These are phyloP conservation scores for Exophiala sp. DNA, from an alignment of 2,329 filamentous ascomycete species.

Conservation along the genomic window DNA sequence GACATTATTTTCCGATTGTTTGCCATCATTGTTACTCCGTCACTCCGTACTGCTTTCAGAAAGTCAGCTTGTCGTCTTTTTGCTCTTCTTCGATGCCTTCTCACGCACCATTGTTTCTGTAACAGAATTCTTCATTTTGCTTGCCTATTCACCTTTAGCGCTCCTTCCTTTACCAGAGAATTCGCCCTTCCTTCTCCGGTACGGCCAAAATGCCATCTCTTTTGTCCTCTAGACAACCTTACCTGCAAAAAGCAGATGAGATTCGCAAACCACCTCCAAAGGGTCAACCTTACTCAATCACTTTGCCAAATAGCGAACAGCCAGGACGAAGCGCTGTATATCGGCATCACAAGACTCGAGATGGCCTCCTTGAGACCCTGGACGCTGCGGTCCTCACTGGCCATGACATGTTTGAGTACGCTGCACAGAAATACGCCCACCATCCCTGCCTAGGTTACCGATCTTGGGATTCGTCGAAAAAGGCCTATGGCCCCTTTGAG, in stretches of 20 bases:
- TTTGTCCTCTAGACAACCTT: conserved; percentile 33
- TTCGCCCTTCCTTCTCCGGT: not conserved
- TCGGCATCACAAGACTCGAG: conserved; percentile 73
- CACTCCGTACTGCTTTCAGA: not conserved
- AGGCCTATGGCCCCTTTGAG: conserved; percentile 71
- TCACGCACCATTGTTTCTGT: no score
- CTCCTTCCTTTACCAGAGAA: not conserved
- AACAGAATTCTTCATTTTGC: not conserved
- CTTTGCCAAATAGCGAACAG: conserved; percentile 69
- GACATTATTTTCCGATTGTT: not conserved
- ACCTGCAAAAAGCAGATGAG: conserved; percentile 44
- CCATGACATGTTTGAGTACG: conserved; percentile 75
- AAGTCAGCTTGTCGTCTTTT: not conserved
- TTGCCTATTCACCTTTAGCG: not conserved
- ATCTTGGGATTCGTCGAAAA: conserved; percentile 70
- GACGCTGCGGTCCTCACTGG: conserved; percentile 68
- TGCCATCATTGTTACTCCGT: not conserved
- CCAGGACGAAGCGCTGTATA: conserved; percentile 74
- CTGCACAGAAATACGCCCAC: conserved; percentile 34
- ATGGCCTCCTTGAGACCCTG: conserved; percentile 68
- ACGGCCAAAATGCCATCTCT: conserved; percentile 36
- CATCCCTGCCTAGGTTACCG: conserved; percentile 73
- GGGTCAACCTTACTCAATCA: conserved; percentile 72
- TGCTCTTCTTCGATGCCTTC: not conserved
- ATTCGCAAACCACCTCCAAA: conserved; percentile 63